Evolutionary conservation across 2,329 filamentous ascomycete species (phyloP).

Genomic region (Neocatenulostroma microsporum): DNA sequence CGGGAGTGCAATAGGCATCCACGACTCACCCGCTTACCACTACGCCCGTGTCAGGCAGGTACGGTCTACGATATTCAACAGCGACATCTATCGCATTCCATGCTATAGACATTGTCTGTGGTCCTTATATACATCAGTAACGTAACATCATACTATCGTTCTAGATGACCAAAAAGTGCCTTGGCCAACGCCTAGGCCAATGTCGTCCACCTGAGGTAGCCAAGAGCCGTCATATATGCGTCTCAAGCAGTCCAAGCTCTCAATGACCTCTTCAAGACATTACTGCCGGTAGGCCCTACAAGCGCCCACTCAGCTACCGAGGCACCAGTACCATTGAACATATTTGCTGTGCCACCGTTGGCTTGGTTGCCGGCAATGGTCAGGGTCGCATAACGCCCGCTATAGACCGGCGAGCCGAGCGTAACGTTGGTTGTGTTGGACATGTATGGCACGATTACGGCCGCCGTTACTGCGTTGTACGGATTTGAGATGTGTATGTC

Average conservation of each 20-base stretch:
- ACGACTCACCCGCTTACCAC: too few relatives aligned
- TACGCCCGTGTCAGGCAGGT: too few relatives aligned
- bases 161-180: too few relatives aligned
- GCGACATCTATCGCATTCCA: too few relatives aligned
- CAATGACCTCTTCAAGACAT: slow-evolving; percentile 1
- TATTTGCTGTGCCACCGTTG: slow-evolving; percentile 20
- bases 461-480: slow-evolving; percentile 30
- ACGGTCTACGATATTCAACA: too few relatives aligned
- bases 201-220: too few relatives aligned
- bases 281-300: slow-evolving; percentile 11
- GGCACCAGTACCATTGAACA: slow-evolving; percentile 34
- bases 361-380: slow-evolving; percentile 43
- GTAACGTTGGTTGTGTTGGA: slow-evolving; percentile 42
- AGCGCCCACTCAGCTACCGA: slow-evolving; percentile 46
- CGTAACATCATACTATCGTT: too few relatives aligned
- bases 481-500: slow-evolving; percentile 36
- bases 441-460: slow-evolving; percentile 33
- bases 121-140: too few relatives aligned
- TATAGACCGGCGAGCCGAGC: slow-evolving; percentile 33
- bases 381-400: slow-evolving; percentile 40
- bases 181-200: too few relatives aligned
- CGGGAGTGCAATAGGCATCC: too few relatives aligned
- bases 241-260: slow-evolving; percentile 1
- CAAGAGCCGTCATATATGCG: too few relatives aligned
- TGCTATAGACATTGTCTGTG: too few relatives aligned